Evolutionary conservation across 352 stramenopile species (phyloP), one percentile per base, ranked within the genome.

Genomic region (Phytophthora citrophthora): DNA sequence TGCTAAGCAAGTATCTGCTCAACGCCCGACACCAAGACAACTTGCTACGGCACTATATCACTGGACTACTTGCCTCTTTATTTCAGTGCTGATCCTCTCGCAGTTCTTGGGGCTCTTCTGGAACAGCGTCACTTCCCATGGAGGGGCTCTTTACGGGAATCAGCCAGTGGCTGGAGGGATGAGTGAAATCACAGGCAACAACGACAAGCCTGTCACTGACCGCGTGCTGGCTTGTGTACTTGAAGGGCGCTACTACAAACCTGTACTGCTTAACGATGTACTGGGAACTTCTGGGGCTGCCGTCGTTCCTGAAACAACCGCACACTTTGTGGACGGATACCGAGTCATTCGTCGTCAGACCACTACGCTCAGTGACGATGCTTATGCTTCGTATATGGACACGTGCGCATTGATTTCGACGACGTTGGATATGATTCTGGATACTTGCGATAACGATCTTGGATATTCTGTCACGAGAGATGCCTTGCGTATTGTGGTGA

Each of bases 161-260:
- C 39, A 51, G 0, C 77, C 71, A 20, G 38, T 38, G 2, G 50
- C 46, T 18, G 64, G 57, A 41, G 64, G 32, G 15, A 72, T 68
- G 31, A 12, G 15, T 23, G n/a, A 55, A 31, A 68, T 79, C 39
- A 54, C 40, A 9, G 72, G 74, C 41, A 46, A 16, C n/a, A 88
- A 88, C 50, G 81, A 88, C 46, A 78, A 80, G 31, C 74, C 71
- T 7, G 81, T 74, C 39, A 75, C 74, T 0, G 81, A 88, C 47
- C 78, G 81, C 3, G 1, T 74, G 5, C n/a, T 90, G 12, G 77
- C 68, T n/a, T 88, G 81, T 48, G 63, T 73, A 3, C 62, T 72
- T 7, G 43, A 75, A 16, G 77, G 76, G 5, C 54, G 67, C 0
- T 62, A 74, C 23, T 81, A 82, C 53, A 64, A 74, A 36, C 64